Evolutionary conservation across 306 rosid genomes (phyloP), one percentile per base, ranked within the genome.

Genomic region (Ammopiptanthus mongolicus): DNA sequence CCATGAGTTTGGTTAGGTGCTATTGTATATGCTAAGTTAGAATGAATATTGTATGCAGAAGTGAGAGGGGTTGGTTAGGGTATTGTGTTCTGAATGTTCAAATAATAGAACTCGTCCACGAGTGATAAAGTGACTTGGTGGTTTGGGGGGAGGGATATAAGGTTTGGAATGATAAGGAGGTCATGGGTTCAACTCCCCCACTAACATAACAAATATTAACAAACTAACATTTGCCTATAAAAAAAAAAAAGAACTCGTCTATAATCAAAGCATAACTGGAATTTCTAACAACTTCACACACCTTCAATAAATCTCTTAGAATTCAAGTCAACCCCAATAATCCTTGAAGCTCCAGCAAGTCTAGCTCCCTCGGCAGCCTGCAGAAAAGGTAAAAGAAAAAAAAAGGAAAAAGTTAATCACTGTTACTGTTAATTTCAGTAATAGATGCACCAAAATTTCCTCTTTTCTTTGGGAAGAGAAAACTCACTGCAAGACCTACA

Each of bases 321-420:
- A 44, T 73, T 73, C 60, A 73, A 73, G 48, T 73, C 78, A 59
- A 73, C 60, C 19, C 78, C 78, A 59, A 73, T 73, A 8, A 73
- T 73, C 59, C 78, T 73, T 47, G 69, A 73, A 28, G 78, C 78
- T 17, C 78, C 78, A 13, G 78, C 69, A 42, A 73, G 59, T 44
- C 69, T 73, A 44, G 78, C 78, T 28, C 78, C 78, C 36, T 59
- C 78, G 5, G 78, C 69, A 29, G 78, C 78, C 78, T 73, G 5
- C 3, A 17, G 46, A 60, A 42, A 41, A 25, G 59, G 58, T 29
- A 12, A 59, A 29, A 59, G 10, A 4, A 41, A 60, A 73, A 51
- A 44, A 14, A 13, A 4, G 28, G 8, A 37, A 37, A 8, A 14
- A 42, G 8, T 28, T 15, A 56, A 33, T 34, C 22, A 61, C 46